Evolutionary conservation across 228 moss, liverwort and hornwort species (phyloP).

Genomic region (Sphagnum fallax): DNA sequence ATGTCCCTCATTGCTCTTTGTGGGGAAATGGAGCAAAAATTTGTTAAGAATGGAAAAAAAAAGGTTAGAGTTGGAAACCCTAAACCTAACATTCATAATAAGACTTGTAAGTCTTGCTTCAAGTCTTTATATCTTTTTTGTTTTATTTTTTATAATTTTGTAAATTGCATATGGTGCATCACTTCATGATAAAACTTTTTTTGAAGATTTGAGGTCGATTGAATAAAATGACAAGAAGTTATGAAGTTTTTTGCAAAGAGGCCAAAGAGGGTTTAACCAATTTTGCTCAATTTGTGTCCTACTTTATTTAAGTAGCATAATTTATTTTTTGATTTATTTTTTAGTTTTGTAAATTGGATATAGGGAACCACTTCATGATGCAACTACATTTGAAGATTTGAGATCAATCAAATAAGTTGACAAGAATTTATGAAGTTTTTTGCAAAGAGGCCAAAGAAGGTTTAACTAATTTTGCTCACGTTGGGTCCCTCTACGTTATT

Average conservation of each 20-base stretch:
- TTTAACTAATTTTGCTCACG: neutral
- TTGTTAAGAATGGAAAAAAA: slow-evolving; percentile 42
- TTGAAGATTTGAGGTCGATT: neutral
- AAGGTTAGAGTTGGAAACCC: slow-evolving; percentile 14
- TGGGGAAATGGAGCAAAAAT: slow-evolving; percentile 41
- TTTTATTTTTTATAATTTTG: neutral
- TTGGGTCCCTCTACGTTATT: neutral
- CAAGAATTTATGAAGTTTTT: neutral
- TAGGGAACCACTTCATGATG: neutral
- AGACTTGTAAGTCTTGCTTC: too few species aligned
- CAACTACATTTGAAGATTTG: neutral
- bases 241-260: neutral
- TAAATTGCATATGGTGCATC: neutral
- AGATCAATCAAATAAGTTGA: neutral
- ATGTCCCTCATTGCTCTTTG: slow-evolving; percentile 36
- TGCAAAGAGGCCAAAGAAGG: neutral
- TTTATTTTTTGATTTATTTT: neutral
- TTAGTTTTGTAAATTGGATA: neutral
- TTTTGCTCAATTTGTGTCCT: neutral
- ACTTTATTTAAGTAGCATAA: too few species aligned
- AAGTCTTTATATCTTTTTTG: too few species aligned
- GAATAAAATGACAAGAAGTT: neutral
- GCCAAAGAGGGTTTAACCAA: neutral
- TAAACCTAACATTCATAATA: too few species aligned
- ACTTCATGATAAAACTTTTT: neutral